Percentiles rank a stretch among this genome's conserved stretches.
phyloP scores from a whole-genome alignment of 2,329 filamentous ascomycete genomes.

The Cladophialophora immunda region DNA sequence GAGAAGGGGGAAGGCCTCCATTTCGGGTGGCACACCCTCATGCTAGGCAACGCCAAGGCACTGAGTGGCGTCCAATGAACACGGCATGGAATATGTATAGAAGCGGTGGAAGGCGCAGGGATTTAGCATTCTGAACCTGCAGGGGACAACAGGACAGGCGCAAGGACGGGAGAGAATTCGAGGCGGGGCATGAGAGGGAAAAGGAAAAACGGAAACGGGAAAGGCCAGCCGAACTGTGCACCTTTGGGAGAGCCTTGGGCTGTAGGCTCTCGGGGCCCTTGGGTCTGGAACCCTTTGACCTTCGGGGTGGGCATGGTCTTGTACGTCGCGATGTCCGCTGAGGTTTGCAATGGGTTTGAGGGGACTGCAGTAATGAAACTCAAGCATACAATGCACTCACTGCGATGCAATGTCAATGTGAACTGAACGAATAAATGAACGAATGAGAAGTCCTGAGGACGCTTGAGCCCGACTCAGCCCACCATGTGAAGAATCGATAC shows the following conservation, averaged over 20 bases:
- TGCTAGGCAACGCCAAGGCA: conserved; percentile 1
- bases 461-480: no score
- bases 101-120: neutral
- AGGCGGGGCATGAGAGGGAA: neutral
- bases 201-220: neutral
- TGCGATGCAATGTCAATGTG: neutral
- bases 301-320: neutral
- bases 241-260: no score
- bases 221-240: neutral
- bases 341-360: neutral
- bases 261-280: no score
- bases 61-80: neutral
- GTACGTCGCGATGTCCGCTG: neutral
- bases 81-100: neutral
- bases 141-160: neutral
- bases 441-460: no score
- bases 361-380: neutral
- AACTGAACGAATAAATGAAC: neutral
- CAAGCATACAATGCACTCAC: neutral
- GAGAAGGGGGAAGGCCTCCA: neutral
- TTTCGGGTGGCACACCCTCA: neutral
- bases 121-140: neutral
- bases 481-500: no score
- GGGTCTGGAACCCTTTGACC: neutral
- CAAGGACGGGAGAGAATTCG: neutral